Evolutionary conservation across 2,329 filamentous ascomycete genomes (phyloP), one percentile per base, ranked within the genome.

Genomic region (Paecilomyces sp.): DNA sequence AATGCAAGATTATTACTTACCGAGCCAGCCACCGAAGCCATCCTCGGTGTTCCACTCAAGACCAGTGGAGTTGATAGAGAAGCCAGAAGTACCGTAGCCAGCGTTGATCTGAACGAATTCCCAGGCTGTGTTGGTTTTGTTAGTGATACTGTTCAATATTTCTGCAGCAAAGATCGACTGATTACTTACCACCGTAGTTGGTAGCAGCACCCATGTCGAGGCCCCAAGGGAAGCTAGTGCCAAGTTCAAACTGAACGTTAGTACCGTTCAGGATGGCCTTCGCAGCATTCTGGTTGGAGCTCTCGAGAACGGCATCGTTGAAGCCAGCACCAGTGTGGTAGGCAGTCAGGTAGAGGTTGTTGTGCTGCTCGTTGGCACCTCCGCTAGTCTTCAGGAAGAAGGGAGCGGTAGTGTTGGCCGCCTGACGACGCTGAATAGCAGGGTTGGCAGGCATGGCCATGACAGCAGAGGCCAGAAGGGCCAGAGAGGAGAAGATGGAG

Each of bases 301-400:
- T 47, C 3, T 65, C 65, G 15, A 77, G 66, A 3, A 75, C 73
- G 9, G 73, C 74, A 60, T 76, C 75, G 33, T 70, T 73, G 30
- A 72, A 58, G 13, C 73, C 75, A n/a, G 75, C 75, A 18, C 71
- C 73, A n/a, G 73, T 75, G 66, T 77, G 75, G 62, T 75, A 77
- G 41, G 68, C 64, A 30, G 68, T 68, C 30, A 77, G 66, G 31
- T 72, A 77, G 57, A 75, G 70, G 61, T 72, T 59, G 63, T 75
- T 74, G 62, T 74, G 69, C 1, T 66, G 54, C 0, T 62, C 24
- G 55, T 69, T 66, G 24, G 60, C 57, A 9, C 70, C 64, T 12
- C 62, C 67, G n/a, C 63, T 60, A 22, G 74, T 71, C 63, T 75
- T 76, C 33, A 76, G 65, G 57, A 68, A 64, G 63, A 75, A 75